Base-by-base conservation (phyloP, 345 rosid species). In the Dipteronia sinensis region DNA sequence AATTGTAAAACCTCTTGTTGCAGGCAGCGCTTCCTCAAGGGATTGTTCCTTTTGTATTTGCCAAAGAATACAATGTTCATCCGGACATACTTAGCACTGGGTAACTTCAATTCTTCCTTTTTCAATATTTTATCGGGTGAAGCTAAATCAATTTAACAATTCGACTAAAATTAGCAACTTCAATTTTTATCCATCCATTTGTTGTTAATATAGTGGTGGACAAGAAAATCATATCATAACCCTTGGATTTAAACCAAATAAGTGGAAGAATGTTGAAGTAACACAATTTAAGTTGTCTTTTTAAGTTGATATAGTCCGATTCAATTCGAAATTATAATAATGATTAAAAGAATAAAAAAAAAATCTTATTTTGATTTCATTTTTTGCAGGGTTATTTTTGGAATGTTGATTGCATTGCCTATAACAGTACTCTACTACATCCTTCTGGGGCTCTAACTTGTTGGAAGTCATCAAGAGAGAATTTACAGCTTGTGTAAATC, bases 11-110 rank as follows among this genome's bases (percentile, higher is more conserved):
- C 38, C 23, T 46, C 25, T 56, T 23, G 27, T 31, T 38, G 61
- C 80, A 85, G 85, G 85, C 88, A 65, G 85, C 88, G 76, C 88
- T 85, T 75, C 88, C 85, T 8, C 88, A 82, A 69, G 88, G 88
- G 10, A 85, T 85, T 31, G 88, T 85, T 56, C 87, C 87, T 10
- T 85, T 85, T 64, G 87, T 85, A 56, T 82, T 85, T 27, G 85
- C 87, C 5, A 85, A 85, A 74, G 88, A 85, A 56, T 85, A 85
- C 66, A 82, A 85, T 56, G 85, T 85, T 40, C 88, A 85, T 76
- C 80, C 88, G 13, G 88, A 85, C 64, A 78, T 85, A 73, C 83
- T 85, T 17, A 85, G 88, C 82, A 85, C 88, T 3, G 88, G 82
- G 88, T 85, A 80, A 75, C 84, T 80, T 49, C 53, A 63, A 13